A percentile compares a stretch with the other conserved stretches of the same genome.
Evolutionary conservation across 1,139 yeast genomes (phyloP).

Genomic region (Kluyveromyces marxianus): DNA sequence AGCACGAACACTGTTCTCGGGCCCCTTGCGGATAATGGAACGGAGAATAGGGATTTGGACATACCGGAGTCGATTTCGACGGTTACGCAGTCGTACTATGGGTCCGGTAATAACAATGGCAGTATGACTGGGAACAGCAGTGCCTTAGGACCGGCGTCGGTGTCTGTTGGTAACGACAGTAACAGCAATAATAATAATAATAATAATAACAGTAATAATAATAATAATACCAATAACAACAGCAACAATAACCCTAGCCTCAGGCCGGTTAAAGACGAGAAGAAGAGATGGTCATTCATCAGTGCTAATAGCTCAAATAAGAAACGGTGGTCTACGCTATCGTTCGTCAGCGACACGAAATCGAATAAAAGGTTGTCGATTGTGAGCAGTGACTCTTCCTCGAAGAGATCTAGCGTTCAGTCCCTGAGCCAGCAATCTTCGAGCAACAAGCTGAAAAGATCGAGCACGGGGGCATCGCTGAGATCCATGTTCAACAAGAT

Average conservation of each 20-base stretch:
- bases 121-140: not conserved
- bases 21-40: not conserved
- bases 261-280: slow-evolving; percentile 10
- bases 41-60: not conserved
- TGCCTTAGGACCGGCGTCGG: not conserved
- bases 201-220: too few species aligned
- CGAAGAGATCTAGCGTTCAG: slow-evolving; percentile 7
- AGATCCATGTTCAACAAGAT: slow-evolving; percentile 26
- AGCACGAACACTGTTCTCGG: not conserved
- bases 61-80: too few species aligned
- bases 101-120: too few species aligned
- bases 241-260: not conserved
- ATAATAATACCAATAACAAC: not conserved
- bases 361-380: slow-evolving; percentile 8
- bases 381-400: slow-evolving; percentile 7
- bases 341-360: slow-evolving; percentile 15
- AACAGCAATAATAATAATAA: too few species aligned
- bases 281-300: slow-evolving; percentile 28
- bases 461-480: slow-evolving; percentile 27
- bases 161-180: too few species aligned
- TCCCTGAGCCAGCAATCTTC: slow-evolving; percentile 11
- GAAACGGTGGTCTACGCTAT: slow-evolving; percentile 29
- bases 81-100: too few species aligned
- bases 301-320: slow-evolving; percentile 23
- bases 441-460: slow-evolving; percentile 15